These are phyloP conservation scores for Conoideocrella luteorostrata DNA, from an alignment of 2,329 filamentous ascomycete genomes.

Conservation along the genomic window DNA sequence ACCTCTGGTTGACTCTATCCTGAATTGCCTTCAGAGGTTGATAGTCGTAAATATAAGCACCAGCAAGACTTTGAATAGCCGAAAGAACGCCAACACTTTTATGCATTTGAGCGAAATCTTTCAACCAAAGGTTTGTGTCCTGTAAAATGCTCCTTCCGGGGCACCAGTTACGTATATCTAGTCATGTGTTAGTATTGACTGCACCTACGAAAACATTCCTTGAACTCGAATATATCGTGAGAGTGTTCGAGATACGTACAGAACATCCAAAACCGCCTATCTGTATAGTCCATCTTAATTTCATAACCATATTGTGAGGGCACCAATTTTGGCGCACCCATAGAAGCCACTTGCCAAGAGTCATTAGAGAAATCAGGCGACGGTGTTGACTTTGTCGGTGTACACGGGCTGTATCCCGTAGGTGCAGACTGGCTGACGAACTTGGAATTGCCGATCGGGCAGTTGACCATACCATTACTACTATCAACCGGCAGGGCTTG, in stretches of 20 bases:
- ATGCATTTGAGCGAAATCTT: constrained; percentile 33
- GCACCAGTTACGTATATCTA: constrained; percentile 34
- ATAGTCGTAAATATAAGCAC: constrained; percentile 36
- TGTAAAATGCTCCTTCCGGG: constrained; percentile 31
- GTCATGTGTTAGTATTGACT: neutral
- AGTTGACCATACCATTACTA: neutral
- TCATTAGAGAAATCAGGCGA: neutral
- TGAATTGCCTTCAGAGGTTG: constrained; percentile 25
- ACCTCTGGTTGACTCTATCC: constrained; percentile 26
- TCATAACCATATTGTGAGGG: constrained; percentile 25
- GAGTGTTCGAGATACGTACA: constrained; percentile 20
- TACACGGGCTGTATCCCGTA: neutral
- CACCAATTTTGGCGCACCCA: constrained; percentile 10
- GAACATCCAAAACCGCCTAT: constrained; percentile 27
- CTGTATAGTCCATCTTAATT: constrained; percentile 27
- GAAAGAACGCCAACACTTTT: constrained; percentile 25
- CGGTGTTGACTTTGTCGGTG: neutral
- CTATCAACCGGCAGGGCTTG: neutral
- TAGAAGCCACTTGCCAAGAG: constrained; percentile 4
- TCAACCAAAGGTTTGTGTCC: constrained; percentile 33
- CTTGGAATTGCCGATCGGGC: neutral
- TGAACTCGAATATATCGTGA: neutral
- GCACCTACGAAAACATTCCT: neutral
- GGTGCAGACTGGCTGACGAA: neutral
- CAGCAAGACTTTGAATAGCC: constrained; percentile 34